Evolutionary conservation across 768 basidiomycete genomes (phyloP).

Genomic region (Boletus subparvulus): DNA sequence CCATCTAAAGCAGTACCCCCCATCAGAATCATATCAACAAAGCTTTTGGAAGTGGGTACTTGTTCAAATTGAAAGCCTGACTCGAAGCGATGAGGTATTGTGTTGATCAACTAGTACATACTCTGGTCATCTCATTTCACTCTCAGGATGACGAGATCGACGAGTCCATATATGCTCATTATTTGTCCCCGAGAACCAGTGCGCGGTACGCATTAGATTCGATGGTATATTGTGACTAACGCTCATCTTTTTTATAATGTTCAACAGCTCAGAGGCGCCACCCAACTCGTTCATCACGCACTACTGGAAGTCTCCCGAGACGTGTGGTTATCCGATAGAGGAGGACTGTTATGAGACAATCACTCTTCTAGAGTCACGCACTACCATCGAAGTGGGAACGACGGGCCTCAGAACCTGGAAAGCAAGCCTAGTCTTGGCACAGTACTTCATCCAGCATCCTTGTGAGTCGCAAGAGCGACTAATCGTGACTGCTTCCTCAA

Average conservation of each 20-base stretch:
- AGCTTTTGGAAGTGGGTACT: constrained; percentile 77
- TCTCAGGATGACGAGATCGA: constrained; percentile 61
- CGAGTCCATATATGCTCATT: constrained; percentile 60
- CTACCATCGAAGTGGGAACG: constrained; percentile 71
- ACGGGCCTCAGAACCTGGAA: constrained; percentile 81
- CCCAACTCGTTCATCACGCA: constrained; percentile 61
- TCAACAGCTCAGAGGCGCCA: constrained; percentile 27
- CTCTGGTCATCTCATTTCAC: constrained; percentile 4
- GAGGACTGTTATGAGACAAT: constrained; percentile 38
- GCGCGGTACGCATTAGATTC: constrained; percentile 14
- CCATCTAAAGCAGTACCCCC: constrained; percentile 59
- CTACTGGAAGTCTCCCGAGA: constrained; percentile 47
- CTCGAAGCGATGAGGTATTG: constrained; percentile 47
- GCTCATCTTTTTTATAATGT: not conserved
- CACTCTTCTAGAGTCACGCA: constrained; percentile 73
- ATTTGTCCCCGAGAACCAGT: constrained; percentile 47
- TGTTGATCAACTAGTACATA: not conserved
- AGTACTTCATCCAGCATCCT: constrained; percentile 56
- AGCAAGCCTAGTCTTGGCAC: constrained; percentile 64
- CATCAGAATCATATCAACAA: constrained; percentile 60
- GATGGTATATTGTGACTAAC: not conserved
- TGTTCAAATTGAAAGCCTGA: constrained; percentile 47
- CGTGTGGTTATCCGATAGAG: not conserved
- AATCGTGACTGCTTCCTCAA: not conserved
- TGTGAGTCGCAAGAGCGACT: constrained; percentile 38